Conservation (phyloP, 352 stramenopile species). For the Pythium insidiosum region DNA sequence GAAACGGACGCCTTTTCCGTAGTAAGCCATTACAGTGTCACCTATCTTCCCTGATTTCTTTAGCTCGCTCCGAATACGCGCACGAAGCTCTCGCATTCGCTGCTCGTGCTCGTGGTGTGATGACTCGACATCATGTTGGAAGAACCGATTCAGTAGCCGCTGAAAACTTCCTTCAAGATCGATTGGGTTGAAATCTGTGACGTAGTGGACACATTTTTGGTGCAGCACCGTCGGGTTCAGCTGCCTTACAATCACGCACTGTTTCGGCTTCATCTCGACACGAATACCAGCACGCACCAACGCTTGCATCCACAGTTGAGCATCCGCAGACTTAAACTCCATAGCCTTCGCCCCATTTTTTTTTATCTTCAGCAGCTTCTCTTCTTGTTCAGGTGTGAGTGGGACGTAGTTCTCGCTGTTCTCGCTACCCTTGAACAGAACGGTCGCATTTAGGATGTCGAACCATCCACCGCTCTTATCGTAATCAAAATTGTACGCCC, state of each 20-base stretch:
- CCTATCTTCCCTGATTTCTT: constrained; percentile 38
- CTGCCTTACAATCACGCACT: constrained; percentile 46
- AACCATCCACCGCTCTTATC: constrained; percentile 43
- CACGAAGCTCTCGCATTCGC: constrained; percentile 26
- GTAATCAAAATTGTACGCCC: constrained; percentile 32
- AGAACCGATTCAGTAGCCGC: constrained; percentile 54
- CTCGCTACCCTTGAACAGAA: constrained; percentile 16
- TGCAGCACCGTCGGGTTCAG: constrained; percentile 47
- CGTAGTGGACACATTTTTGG: constrained; percentile 50
- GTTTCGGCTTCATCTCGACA: constrained; percentile 38
- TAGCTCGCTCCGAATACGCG: constrained; percentile 38
- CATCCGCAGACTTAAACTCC: constrained; percentile 43
- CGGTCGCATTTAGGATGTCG: constrained; percentile 36
- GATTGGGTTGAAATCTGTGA: constrained; percentile 42
- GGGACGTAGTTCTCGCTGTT: constrained; percentile 19
- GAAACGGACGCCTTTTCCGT: constrained; percentile 30
- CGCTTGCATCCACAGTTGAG: constrained; percentile 48
- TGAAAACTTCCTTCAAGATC: constrained; percentile 73
- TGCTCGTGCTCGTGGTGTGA: constrained; percentile 35
- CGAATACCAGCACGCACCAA: constrained; percentile 35
- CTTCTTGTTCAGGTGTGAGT: constrained; percentile 18
- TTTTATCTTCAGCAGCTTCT: constrained; percentile 29
- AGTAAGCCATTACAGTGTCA: constrained; percentile 59
- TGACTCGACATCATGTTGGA: constrained; percentile 27
- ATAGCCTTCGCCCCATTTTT: constrained; percentile 26